phyloP scores from a whole-genome alignment of 768 basidiomycete genomes.

The Amanita muscaria region DNA sequence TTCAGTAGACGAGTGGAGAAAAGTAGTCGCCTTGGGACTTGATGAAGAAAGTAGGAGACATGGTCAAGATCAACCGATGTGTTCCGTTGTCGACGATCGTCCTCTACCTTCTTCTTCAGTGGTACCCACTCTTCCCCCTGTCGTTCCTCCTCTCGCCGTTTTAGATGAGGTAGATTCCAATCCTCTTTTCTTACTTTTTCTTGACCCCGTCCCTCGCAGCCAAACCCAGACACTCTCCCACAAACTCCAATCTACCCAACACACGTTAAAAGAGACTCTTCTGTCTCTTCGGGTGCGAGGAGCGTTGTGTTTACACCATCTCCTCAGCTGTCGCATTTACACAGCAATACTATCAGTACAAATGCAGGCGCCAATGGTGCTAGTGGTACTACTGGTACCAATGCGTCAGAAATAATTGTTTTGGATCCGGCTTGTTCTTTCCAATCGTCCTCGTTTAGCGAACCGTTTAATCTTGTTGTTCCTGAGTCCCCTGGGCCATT shows the following conservation, averaged over 20 bases:
- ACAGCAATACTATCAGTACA: too few relatives aligned
- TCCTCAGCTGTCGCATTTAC: too few relatives aligned
- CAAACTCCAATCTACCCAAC: neutral
- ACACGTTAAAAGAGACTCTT: neutral
- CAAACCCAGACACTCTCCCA: conserved; percentile 1
- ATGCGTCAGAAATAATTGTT: too few relatives aligned
- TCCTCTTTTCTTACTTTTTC: neutral
- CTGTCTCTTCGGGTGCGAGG: neutral
- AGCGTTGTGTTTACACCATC: too few relatives aligned
- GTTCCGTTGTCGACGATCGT: neutral
- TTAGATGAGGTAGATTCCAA: neutral
- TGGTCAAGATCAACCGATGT: neutral
- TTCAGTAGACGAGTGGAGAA: conserved; percentile 4
- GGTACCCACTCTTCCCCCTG: too few relatives aligned
- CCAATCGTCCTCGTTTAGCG: neutral
- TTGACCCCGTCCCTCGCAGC: neutral
- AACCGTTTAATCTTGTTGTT: neutral
- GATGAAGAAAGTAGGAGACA: neutral
- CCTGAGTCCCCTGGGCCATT: neutral
- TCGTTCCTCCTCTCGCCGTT: too few relatives aligned
- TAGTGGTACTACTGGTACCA: too few relatives aligned
- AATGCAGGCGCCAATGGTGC: too few relatives aligned
- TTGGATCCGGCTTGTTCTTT: neutral
- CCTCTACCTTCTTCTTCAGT: too few relatives aligned
- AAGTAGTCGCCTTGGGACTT: too few relatives aligned